Percentiles rank a stretch among this genome's conserved stretches.
These are phyloP conservation scores for Zygoascus ofunaensis DNA, from an alignment of 805 yeast genomes.

Conservation along the genomic window DNA sequence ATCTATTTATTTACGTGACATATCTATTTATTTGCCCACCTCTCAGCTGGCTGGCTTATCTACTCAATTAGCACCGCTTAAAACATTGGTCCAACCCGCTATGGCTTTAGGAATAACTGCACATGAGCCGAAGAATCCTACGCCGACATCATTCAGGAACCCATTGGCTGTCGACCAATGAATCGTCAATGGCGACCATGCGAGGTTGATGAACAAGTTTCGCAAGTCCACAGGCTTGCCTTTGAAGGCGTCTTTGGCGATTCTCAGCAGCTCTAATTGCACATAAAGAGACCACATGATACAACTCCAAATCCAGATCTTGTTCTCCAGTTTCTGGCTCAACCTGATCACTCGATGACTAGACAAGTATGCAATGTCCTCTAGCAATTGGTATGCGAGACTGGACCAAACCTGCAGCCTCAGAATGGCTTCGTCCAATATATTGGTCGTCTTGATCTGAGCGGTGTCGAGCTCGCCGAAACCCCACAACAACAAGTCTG, in stretches of 20 bases:
- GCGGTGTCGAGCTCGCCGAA: slow-evolving; percentile 21
- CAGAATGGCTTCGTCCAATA: slow-evolving; percentile 25
- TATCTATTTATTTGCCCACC: too few relatives aligned
- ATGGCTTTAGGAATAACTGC: slow-evolving; percentile 24
- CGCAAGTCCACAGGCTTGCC: slow-evolving; percentile 14
- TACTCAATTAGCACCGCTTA: too few relatives aligned
- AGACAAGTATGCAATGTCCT: slow-evolving; percentile 33
- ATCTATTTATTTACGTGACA: too few relatives aligned
- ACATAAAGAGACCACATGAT: slow-evolving; percentile 34
- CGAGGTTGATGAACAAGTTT: slow-evolving; percentile 28
- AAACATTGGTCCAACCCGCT: slow-evolving; percentile 13
- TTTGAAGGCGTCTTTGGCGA: slow-evolving; percentile 9
- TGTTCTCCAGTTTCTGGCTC: slow-evolving; percentile 19
- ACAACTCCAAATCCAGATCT: slow-evolving; percentile 31
- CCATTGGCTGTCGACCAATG: slow-evolving; percentile 36
- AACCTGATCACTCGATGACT: slow-evolving; percentile 28
- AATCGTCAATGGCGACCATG: slow-evolving; percentile 34
- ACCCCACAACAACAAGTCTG: slow-evolving; percentile 31
- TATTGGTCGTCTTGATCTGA: slow-evolving; percentile 7
- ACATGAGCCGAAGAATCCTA: slow-evolving; percentile 32
- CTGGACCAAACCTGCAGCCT: slow-evolving; percentile 30
- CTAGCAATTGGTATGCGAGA: slow-evolving; percentile 32
- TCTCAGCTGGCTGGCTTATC: too few relatives aligned
- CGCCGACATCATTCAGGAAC: slow-evolving; percentile 23
- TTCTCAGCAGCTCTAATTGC: slow-evolving; percentile 26